These are phyloP conservation scores for Kodamaea ohmeri DNA, from an alignment of 1,139 yeast species.

Conservation along the genomic window DNA sequence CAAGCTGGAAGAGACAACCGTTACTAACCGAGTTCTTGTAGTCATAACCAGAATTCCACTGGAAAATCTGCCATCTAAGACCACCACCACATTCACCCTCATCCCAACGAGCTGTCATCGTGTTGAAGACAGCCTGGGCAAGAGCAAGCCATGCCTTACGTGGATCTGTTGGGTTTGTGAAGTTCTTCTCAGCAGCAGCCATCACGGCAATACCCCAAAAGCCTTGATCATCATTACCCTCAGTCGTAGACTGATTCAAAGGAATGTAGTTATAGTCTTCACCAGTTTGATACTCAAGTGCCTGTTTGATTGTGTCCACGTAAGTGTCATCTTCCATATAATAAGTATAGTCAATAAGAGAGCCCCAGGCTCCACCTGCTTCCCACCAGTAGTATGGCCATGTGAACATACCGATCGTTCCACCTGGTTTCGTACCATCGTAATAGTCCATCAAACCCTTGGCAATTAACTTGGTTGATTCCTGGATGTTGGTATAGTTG, in stretches of 20 bases:
- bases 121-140: constrained; percentile 73
- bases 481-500: constrained; percentile 34
- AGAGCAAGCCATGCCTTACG: constrained; percentile 55
- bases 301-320: constrained; percentile 51
- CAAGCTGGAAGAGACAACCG: constrained; percentile 73
- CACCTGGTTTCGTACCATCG: constrained; percentile 62
- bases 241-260: constrained; percentile 67
- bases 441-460: constrained; percentile 73
- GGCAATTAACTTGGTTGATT: constrained; percentile 57
- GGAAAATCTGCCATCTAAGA: constrained; percentile 80
- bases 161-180: constrained; percentile 54
- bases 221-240: constrained; percentile 92
- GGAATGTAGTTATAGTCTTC: constrained; percentile 69
- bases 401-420: constrained; percentile 73
- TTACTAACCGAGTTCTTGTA: constrained; percentile 79
- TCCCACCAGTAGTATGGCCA: constrained; percentile 92
- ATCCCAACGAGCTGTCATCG: constrained; percentile 80
- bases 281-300: constrained; percentile 67
- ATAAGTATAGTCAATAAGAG: constrained; percentile 64
- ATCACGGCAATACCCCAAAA: constrained; percentile 86
- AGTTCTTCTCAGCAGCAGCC: constrained; percentile 81
- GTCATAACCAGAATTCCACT: constrained; percentile 72
- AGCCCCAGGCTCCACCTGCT: constrained; percentile 87
- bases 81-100: constrained; percentile 65
- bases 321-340: constrained; percentile 63